A percentile compares a stretch with the other conserved stretches of the same genome.
Conservation (phyloP, 441 rosid species). For the Pelargonium citronellum region DNA sequence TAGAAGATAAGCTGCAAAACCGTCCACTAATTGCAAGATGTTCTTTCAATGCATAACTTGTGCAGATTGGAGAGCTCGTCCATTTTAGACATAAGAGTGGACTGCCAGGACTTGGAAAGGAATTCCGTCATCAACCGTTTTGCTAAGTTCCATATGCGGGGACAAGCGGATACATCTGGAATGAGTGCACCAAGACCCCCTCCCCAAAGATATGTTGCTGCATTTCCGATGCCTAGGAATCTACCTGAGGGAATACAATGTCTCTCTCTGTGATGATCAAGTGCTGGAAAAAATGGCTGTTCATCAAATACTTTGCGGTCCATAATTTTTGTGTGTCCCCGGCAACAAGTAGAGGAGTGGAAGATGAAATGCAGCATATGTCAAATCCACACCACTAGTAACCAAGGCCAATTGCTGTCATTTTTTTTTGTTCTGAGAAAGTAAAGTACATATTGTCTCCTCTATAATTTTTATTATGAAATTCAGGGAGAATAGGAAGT, state of each 20-base stretch:
- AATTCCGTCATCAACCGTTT: slow-evolving; percentile 78
- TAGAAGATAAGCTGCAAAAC: too few relatives aligned
- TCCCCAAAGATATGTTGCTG: slow-evolving; percentile 62
- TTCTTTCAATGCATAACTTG: background rate
- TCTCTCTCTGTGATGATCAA: slow-evolving; percentile 60
- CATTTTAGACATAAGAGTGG: slow-evolving; percentile 56
- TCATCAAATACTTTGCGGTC: background rate
- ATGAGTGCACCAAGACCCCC: slow-evolving; percentile 34
- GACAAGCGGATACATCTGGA: slow-evolving; percentile 39
- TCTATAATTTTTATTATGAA: slow-evolving; percentile 33
- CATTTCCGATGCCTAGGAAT: slow-evolving; percentile 59
- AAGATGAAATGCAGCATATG: slow-evolving; percentile 21
- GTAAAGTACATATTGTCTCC: slow-evolving; percentile 35
- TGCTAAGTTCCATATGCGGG: slow-evolving; percentile 69
- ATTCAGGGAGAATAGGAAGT: slow-evolving; percentile 33
- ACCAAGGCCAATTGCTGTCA: slow-evolving; percentile 5
- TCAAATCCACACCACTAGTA: background rate
- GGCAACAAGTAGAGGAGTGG: slow-evolving; percentile 20
- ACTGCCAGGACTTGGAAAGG: slow-evolving; percentile 70
- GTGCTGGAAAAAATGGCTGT: slow-evolving; percentile 27
- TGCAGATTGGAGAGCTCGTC: slow-evolving; percentile 69
- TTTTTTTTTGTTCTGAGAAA: slow-evolving; percentile 30
- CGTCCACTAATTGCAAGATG: too few relatives aligned
- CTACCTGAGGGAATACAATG: slow-evolving; percentile 84
- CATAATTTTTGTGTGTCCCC: slow-evolving; percentile 1